Percentiles rank a stretch among this genome's conserved stretches.
Evolutionary conservation across 163 green algal species (phyloP).

Genomic region (Scenedesmus sp.): DNA sequence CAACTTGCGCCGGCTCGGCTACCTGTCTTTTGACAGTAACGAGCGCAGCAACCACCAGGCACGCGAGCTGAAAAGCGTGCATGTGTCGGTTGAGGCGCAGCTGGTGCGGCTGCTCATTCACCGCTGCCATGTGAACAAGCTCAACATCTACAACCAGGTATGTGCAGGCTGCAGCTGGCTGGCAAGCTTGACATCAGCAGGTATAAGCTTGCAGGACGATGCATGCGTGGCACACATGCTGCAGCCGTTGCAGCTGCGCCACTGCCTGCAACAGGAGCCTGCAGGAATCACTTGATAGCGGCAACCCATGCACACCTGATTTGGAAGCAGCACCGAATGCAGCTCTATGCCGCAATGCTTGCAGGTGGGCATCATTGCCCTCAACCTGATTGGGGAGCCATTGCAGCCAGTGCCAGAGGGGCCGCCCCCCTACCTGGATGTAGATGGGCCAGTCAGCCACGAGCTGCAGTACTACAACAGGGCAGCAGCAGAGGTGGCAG

Average conservation of each 20-base stretch:
- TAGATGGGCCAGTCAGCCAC: slow-evolving; percentile 7
- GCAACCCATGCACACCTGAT: no score
- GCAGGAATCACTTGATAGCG: neutral
- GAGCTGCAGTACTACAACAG: slow-evolving; percentile 66
- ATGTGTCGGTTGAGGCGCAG: slow-evolving; percentile 76
- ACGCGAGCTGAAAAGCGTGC: slow-evolving; percentile 94
- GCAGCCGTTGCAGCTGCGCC: neutral
- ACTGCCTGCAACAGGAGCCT: neutral
- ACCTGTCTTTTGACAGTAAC: slow-evolving; percentile 94
- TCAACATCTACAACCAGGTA: slow-evolving; percentile 95
- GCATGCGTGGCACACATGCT: neutral
- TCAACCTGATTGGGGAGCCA: slow-evolving; percentile 89
- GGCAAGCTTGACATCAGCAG: neutral
- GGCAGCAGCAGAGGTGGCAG: slow-evolving; percentile 69
- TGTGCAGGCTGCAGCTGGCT: neutral
- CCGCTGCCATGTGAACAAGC: slow-evolving; percentile 88
- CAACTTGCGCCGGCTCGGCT: slow-evolving; percentile 80
- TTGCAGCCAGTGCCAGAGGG: slow-evolving; percentile 57
- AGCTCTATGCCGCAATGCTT: neutral
- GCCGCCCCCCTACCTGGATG: slow-evolving; percentile 42
- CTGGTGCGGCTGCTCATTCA: slow-evolving; percentile 87
- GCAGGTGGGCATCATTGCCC: slow-evolving; percentile 89
- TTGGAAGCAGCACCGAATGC: neutral
- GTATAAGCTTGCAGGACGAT: neutral
- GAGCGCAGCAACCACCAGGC: slow-evolving; percentile 86